Evolutionary conservation across 208 protist species (phyloP).

Genomic region (Trypanosoma vivax): DNA sequence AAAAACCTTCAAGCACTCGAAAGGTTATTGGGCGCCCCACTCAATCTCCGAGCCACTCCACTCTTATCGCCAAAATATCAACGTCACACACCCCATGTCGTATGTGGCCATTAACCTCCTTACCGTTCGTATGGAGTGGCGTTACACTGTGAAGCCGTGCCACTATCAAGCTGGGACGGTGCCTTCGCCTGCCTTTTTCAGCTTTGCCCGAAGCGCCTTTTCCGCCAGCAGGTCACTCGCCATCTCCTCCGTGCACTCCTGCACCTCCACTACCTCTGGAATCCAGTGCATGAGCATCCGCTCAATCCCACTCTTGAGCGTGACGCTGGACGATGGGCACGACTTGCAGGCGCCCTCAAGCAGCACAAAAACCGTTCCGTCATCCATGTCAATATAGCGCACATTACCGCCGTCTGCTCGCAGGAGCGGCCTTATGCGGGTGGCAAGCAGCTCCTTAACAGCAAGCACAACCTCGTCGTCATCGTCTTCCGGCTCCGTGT

Average conservation of each 20-base stretch:
- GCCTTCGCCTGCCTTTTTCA: conserved; percentile 33
- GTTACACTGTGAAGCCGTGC: no score
- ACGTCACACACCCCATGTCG: no score
- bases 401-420: conserved; percentile 88
- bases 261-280: conserved; percentile 86
- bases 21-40: no score
- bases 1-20: no score
- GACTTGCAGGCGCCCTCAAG: conserved; percentile 85
- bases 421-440: conserved; percentile 85
- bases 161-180: conserved; percentile 9
- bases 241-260: conserved; percentile 76
- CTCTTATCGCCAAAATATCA: no score
- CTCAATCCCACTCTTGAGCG: conserved; percentile 90
- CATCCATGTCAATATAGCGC: conserved; percentile 89
- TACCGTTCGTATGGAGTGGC: no score
- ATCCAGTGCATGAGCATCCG: conserved; percentile 94
- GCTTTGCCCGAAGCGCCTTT: conserved; percentile 56
- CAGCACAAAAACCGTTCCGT: conserved; percentile 83
- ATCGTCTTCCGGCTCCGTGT: conserved; percentile 81
- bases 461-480: conserved; percentile 90
- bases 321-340: conserved; percentile 84
- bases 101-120: no score
- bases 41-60: no score
- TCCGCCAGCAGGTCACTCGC: conserved; percentile 68
- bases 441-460: conserved; percentile 89